A percentile compares a stretch with the other conserved stretches of the same genome.
phyloP scores from a whole-genome alignment of 257 asterid genomes.

The Solanum gandarillasii region DNA sequence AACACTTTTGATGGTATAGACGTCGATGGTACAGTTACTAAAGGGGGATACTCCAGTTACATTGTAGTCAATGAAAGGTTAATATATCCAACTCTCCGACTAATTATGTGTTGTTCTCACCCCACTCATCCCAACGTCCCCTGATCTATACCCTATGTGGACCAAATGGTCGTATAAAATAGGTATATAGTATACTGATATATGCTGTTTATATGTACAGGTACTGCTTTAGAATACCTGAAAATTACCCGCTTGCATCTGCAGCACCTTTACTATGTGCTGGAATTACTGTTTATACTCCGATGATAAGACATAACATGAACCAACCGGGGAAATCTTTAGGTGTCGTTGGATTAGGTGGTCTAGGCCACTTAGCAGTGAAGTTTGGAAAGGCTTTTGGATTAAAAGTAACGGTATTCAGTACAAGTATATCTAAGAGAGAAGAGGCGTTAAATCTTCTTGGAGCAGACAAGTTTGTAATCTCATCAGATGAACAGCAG shows the following conservation, averaged over 20 bases:
- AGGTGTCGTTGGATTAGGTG: slow-evolving; percentile 91
- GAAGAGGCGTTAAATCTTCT: slow-evolving; percentile 63
- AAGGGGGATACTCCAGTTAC: slow-evolving; percentile 80
- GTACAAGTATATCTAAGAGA: slow-evolving; percentile 71
- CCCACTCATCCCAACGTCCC: background rate
- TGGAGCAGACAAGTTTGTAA: slow-evolving; percentile 72
- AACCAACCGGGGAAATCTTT: slow-evolving; percentile 78
- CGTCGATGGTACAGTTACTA: slow-evolving; percentile 75
- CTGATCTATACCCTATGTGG: background rate
- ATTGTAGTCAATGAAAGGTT: slow-evolving; percentile 75
- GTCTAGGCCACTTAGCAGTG: slow-evolving; percentile 93
- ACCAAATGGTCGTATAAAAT: background rate
- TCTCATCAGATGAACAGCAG: slow-evolving; percentile 70
- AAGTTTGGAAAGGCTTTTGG: slow-evolving; percentile 96
- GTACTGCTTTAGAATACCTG: slow-evolving; percentile 73
- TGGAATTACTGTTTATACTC: slow-evolving; percentile 84
- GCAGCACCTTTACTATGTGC: slow-evolving; percentile 97
- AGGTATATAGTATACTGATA: background rate
- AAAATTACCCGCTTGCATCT: slow-evolving; percentile 45
- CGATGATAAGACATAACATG: slow-evolving; percentile 80
- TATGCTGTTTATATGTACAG: slow-evolving; percentile 17
- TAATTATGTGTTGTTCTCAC: background rate
- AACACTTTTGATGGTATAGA: slow-evolving; percentile 62
- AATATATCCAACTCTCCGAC: background rate
- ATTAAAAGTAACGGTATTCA: slow-evolving; percentile 73